These are phyloP conservation scores for Candida maesae DNA, from an alignment of 805 yeast genomes.

Conservation along the genomic window DNA sequence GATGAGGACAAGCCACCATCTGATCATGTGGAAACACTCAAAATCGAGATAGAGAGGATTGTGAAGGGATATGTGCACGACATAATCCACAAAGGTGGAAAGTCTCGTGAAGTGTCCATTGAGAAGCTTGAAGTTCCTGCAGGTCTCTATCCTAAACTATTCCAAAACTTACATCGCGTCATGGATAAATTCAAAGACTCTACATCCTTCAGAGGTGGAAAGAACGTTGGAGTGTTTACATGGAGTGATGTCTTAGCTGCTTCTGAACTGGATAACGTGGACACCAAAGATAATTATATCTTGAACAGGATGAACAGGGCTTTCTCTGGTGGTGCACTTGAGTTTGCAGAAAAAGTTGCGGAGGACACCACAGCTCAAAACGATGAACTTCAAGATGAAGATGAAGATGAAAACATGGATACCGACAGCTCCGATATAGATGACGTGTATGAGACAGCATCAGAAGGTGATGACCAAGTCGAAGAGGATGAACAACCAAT, in stretches of 20 bases:
- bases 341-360: not conserved
- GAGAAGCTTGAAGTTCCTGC: not conserved
- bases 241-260: not conserved
- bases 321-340: no score
- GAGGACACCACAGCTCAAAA: no score
- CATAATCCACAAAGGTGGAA: not conserved
- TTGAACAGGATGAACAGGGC: not conserved
- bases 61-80: slow-evolving; percentile 6
- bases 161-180: not conserved
- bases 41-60: slow-evolving; percentile 11
- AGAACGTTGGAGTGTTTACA: not conserved
- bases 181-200: not conserved
- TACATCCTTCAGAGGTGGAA: not conserved
- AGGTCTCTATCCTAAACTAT: not conserved
- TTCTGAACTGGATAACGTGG: not conserved
- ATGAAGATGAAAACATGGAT: not conserved
- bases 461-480: not conserved
- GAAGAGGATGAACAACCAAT: no score
- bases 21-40: slow-evolving; percentile 5
- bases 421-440: no score
- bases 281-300: not conserved
- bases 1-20: not conserved
- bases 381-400: no score
- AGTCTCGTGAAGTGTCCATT: not conserved
- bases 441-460: not conserved